Percentiles rank a stretch among this genome's conserved stretches.
phyloP scores from a whole-genome alignment of 345 rosid genomes.

The Eucalyptus sp. region DNA sequence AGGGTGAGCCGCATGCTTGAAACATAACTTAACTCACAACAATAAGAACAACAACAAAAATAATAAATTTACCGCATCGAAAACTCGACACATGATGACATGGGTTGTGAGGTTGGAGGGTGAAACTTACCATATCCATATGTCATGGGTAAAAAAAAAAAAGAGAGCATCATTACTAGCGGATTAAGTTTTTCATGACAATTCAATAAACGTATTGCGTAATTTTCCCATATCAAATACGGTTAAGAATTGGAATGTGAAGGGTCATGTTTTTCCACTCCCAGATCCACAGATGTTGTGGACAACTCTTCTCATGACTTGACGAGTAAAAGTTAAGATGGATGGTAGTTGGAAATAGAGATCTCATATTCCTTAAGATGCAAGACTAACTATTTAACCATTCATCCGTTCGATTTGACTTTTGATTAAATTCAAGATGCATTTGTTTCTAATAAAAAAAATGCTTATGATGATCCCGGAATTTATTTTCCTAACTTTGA shows the following conservation, averaged over 20 bases:
- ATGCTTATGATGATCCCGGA: background rate
- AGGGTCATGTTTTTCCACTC: background rate
- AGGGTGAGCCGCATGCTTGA: background rate
- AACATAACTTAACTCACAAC: background rate
- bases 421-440: accelerated
- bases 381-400: background rate
- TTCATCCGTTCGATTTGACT: accelerated
- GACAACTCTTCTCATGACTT: background rate
- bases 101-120: background rate
- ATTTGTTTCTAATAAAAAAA: too few relatives aligned
- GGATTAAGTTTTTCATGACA: background rate
- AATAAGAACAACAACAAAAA: background rate
- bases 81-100: background rate
- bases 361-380: background rate
- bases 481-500: background rate
- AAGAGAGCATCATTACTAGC: background rate
- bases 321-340: background rate
- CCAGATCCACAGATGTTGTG: background rate
- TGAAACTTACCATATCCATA: background rate
- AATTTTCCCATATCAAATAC: background rate
- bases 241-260: accelerated
- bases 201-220: background rate
- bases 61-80: background rate
- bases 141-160: background rate
- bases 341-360: background rate